Percentiles rank a stretch among this genome's conserved stretches.
These are phyloP conservation scores for Dendrobium huoshanense DNA, from an alignment of 106 monocot genomes.

Conservation along the genomic window DNA sequence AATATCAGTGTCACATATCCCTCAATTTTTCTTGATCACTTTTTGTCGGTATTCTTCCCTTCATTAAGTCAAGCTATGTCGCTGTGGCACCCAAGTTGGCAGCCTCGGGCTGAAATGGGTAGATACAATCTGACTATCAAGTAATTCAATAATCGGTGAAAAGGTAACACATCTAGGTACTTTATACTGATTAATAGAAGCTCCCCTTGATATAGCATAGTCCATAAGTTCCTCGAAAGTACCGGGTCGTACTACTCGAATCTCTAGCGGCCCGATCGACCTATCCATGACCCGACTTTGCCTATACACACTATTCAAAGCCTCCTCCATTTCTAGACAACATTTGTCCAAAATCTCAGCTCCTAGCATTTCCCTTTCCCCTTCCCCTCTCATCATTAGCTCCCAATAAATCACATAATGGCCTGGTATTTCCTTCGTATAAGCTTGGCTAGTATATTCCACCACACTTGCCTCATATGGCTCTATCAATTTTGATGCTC, in stretches of 20 bases:
- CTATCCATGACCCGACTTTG: conserved; percentile 53
- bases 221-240: conserved; percentile 95
- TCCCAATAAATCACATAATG: conserved; percentile 30
- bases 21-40: too few relatives aligned
- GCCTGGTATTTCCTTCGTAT: conserved; percentile 14
- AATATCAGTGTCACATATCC: too few relatives aligned
- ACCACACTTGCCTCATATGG: conserved; percentile 14
- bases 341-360: conserved; percentile 43
- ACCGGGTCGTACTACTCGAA: conserved; percentile 63
- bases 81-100: neutral
- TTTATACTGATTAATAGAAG: conserved; percentile 95
- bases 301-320: conserved; percentile 68
- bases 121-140: conserved; percentile 6
- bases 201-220: conserved; percentile 70
- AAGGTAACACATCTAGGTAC: conserved; percentile 63
- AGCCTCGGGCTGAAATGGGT: conserved; percentile 9
- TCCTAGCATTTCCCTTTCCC: neutral
- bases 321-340: conserved; percentile 72
- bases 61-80: too few relatives aligned
- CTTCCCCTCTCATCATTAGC: conserved; percentile 4
- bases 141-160: conserved; percentile 3
- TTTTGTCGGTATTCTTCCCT: too few relatives aligned
- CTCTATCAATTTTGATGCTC: conserved; percentile 30
- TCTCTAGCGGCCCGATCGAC: conserved; percentile 83
- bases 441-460: conserved; percentile 26